A percentile compares a stretch with the other conserved stretches of the same genome.
These are phyloP conservation scores for Neurospora cerealis DNA, from an alignment of 495 filamentous ascomycete genomes.

Conservation along the genomic window DNA sequence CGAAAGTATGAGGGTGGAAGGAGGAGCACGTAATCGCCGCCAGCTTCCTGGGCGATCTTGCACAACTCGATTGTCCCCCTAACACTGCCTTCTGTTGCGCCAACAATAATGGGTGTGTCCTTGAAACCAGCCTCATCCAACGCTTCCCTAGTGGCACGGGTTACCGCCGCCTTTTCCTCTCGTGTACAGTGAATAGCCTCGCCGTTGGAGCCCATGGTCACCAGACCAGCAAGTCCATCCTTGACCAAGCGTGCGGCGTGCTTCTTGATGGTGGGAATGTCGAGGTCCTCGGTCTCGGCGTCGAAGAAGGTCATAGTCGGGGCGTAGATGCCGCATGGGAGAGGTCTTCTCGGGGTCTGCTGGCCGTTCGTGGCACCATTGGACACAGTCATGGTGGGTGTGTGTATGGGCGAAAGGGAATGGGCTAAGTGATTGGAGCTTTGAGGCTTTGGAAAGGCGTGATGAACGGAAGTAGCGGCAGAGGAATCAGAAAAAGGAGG, in stretches of 20 bases:
- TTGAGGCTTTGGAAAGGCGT: conserved; percentile 9
- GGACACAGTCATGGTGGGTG: conserved; percentile 26
- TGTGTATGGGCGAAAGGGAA: not conserved
- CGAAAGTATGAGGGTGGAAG: conserved; percentile 82
- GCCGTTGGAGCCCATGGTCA: conserved; percentile 85
- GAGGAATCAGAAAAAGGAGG: not conserved
- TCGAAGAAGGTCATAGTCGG: conserved; percentile 91
- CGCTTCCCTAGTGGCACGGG: conserved; percentile 68
- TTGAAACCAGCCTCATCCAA: conserved; percentile 72
- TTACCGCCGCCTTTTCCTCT: conserved; percentile 66
- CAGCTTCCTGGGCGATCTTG: conserved; percentile 55
- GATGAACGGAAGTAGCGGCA: not conserved
- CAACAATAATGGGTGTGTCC: conserved; percentile 69
- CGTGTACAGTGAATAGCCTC: conserved; percentile 77
- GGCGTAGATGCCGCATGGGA: conserved; percentile 78
- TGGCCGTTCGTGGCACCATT: conserved; percentile 28
- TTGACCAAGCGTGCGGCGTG: conserved; percentile 74
- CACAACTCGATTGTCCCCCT: conserved; percentile 65
- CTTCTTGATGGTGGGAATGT: conserved; percentile 65
- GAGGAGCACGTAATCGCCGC: conserved; percentile 69
- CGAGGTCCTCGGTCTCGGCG: conserved; percentile 69
- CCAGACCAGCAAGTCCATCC: conserved; percentile 71
- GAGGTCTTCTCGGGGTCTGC: conserved; percentile 43
- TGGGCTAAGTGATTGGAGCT: not conserved
- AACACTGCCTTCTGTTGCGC: conserved; percentile 69